Base-by-base conservation (phyloP, 78 protist genomes). In the Dictyostelium intermedium region DNA sequence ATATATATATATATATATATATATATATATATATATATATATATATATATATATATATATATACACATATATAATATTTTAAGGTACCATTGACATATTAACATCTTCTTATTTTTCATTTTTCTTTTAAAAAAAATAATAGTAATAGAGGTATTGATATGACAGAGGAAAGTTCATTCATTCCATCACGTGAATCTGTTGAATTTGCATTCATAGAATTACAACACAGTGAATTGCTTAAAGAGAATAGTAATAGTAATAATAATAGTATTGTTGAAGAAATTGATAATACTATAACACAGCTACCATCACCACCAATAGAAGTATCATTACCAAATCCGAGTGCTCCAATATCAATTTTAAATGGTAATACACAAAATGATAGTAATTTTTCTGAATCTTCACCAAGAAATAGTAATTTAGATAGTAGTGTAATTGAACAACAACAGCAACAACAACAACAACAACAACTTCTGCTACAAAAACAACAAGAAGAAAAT, bases 181-280 rank as follows among this genome's bases (percentile, higher is more conserved):
- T 89, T 11, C 94, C 94, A 23, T 66, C 85, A 20, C 39, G 82
- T 37, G 94, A 89, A 35, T 70, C 30, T n/a, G 39, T 89, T 5
- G 45, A 79, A 13, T 30, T 56, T 34, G 87, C 82, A 18, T 89
- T 89, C 13, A 76, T 76, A 39, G 39, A 35, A 10, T 77, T 43
- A 41, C n/a, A 13, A 56, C 20, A 82, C 60, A 50, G 30, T 56
- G 43, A 39, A 56, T 18, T 27, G 25, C 27, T 56, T 82, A 82
- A 60, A 35, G 50, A 56, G 35, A 50, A 30, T 56, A 34, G 11
- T 39, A 41, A 23, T 76, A 73, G 2, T 35, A 39, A 11, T 23
- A 39, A 5, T n/a, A 76, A 23, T 30, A 81, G 47, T 20, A 8
- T 70, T 45, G 50, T 63, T 35, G 56, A 61, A 80, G 34, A 61